phyloP scores from a whole-genome alignment of 768 basidiomycete genomes.

The Leccinum disarticulatum region DNA sequence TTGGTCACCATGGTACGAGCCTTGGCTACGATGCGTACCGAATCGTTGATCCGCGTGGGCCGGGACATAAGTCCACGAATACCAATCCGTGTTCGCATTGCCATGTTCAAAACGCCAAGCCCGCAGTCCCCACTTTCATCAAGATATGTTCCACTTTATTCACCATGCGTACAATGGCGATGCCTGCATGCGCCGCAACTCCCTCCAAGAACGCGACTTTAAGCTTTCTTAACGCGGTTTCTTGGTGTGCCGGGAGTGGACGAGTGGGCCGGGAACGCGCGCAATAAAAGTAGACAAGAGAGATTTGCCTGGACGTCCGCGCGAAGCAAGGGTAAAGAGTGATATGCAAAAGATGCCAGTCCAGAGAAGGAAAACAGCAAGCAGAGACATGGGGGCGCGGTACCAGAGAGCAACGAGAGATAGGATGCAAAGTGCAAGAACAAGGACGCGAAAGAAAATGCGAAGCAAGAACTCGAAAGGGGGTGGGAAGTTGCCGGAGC shows the following conservation, averaged over 20 bases:
- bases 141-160: no score
- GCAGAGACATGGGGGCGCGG: conserved; percentile 51
- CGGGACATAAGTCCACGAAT: conserved; percentile 44
- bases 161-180: no score
- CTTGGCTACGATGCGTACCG: conserved; percentile 39
- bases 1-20: conserved; percentile 41
- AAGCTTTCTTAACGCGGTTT: no score
- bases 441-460: conserved; percentile 51
- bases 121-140: not conserved
- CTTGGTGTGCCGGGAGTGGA: conserved; percentile 36
- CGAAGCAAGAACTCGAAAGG: conserved; percentile 44
- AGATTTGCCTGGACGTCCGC: conserved; percentile 56
- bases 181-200: no score
- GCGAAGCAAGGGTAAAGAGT: conserved; percentile 56
- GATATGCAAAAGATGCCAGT: conserved; percentile 53
- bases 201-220: no score
- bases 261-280: conserved; percentile 40
- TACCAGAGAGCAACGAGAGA: conserved; percentile 60
- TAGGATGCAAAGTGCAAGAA: conserved; percentile 59
- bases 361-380: conserved; percentile 67
- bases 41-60: conserved; percentile 40
- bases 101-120: not conserved
- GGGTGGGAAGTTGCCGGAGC: conserved; percentile 32
- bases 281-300: conserved; percentile 49
- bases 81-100: conserved; percentile 30